Percentiles rank a stretch among this genome's conserved stretches.
phyloP scores from a whole-genome alignment of 331 rosid genomes.

The Cucumis variabilis region DNA sequence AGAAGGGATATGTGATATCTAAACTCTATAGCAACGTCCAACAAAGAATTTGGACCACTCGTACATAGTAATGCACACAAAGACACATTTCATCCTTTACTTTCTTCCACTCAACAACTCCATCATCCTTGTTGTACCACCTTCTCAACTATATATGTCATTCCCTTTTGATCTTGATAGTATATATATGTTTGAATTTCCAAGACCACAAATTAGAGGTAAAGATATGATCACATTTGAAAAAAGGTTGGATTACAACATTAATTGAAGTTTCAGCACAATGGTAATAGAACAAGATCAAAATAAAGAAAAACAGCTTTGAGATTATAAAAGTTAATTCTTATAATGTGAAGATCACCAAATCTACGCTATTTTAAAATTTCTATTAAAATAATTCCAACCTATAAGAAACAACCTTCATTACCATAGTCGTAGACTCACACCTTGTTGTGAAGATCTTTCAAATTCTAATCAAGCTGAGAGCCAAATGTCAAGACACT shows the following conservation, averaged over 20 bases:
- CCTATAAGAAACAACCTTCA: conserved; percentile 37
- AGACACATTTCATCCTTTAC: too few species aligned
- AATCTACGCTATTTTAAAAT: too few species aligned
- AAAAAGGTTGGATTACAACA: neutral
- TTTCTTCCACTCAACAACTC: too few species aligned
- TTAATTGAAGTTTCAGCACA: neutral
- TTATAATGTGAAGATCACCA: neutral
- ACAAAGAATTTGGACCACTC: too few species aligned
- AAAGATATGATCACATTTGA: neutral
- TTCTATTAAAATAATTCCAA: neutral
- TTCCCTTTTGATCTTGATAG: too few species aligned
- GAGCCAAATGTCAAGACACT: conserved; percentile 69
- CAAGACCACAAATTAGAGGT: neutral
- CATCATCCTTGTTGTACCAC: too few species aligned
- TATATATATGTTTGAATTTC: too few species aligned
- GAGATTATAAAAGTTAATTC: neutral
- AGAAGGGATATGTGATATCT: too few species aligned
- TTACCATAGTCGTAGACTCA: conserved; percentile 48
- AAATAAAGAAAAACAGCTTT: neutral
- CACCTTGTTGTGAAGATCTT: conserved; percentile 63
- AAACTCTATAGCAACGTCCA: too few species aligned
- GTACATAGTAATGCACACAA: too few species aligned
- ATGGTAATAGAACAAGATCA: neutral
- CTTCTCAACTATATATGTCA: too few species aligned
- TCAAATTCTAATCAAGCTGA: conserved; percentile 65